A percentile compares a stretch with the other conserved stretches of the same genome.
Evolutionary conservation across 257 asterid genomes (phyloP).

Genomic region (Solanum arcanum): DNA sequence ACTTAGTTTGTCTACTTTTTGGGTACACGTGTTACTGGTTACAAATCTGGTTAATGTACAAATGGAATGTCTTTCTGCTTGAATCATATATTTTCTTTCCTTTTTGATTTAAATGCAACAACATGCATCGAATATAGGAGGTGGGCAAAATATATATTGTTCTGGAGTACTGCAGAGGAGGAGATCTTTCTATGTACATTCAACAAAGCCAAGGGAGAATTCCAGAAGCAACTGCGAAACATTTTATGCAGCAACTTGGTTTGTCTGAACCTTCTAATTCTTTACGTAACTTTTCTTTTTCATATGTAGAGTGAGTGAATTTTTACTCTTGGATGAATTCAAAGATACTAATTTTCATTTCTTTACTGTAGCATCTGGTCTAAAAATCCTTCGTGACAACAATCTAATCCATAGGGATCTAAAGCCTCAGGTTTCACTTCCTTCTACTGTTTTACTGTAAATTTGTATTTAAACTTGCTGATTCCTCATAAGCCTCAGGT

Average conservation of each 20-base stretch:
- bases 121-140: slow-evolving; percentile 42
- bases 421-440: slow-evolving; percentile 77
- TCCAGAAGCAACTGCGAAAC: slow-evolving; percentile 78
- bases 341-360: neutral
- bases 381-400: slow-evolving; percentile 74
- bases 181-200: slow-evolving; percentile 73
- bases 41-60: neutral
- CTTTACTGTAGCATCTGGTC: slow-evolving; percentile 63
- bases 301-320: neutral
- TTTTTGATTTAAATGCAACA: slow-evolving; percentile 1
- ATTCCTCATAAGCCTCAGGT: neutral
- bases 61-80: neutral
- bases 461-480: neutral
- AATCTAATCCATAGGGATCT: slow-evolving; percentile 87
- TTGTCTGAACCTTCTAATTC: neutral
- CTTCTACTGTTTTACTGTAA: neutral
- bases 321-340: neutral
- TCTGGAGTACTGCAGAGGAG: slow-evolving; percentile 92
- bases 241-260: slow-evolving; percentile 94
- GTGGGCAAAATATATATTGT: slow-evolving; percentile 74
- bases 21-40: neutral
- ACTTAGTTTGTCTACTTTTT: neutral
- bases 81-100: neutral
- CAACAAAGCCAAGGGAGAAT: slow-evolving; percentile 65
- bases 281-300: neutral